Evolutionary conservation across 176 grass and related monocot species (phyloP).

Genomic region (Eragrostis nindensis): DNA sequence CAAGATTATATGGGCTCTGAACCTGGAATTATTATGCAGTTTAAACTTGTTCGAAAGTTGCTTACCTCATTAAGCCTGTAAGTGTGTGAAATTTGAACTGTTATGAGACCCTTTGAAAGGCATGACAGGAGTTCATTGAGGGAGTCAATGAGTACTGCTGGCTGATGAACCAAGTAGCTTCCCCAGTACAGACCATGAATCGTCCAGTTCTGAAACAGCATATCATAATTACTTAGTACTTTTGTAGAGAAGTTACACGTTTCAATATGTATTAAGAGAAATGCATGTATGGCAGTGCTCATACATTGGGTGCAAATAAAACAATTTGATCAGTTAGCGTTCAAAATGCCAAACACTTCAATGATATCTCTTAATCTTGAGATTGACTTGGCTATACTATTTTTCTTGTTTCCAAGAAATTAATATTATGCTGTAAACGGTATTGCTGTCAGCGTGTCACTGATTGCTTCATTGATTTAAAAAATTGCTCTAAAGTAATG

Average conservation of each 20-base stretch:
- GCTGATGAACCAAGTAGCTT: slow-evolving; percentile 67
- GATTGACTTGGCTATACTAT: not conserved
- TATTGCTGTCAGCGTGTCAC: not conserved
- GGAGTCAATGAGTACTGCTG: slow-evolving; percentile 68
- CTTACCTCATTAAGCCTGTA: slow-evolving; percentile 77
- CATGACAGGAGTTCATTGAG: slow-evolving; percentile 82
- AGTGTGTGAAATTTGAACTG: slow-evolving; percentile 68
- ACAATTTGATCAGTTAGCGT: slow-evolving; percentile 8
- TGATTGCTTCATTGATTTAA: slow-evolving; percentile 12
- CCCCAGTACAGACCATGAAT: slow-evolving; percentile 96
- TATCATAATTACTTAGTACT: slow-evolving; percentile 9
- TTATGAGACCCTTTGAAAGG: slow-evolving; percentile 86
- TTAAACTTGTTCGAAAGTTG: not conserved
- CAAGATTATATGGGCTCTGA: slow-evolving; percentile 3
- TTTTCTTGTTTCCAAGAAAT: not conserved
- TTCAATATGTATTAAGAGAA: not conserved
- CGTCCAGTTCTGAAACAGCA: slow-evolving; percentile 89
- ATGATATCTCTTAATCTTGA: not conserved
- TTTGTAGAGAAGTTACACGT: not conserved
- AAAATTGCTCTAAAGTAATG: slow-evolving; percentile 6
- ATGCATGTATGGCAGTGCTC: not conserved
- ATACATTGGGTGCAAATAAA: slow-evolving; percentile 12
- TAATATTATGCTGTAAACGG: slow-evolving; percentile 7
- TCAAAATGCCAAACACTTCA: slow-evolving; percentile 21
- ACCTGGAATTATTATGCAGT: slow-evolving; percentile 1